These are phyloP conservation scores for Dichotomopilus funicola DNA, from an alignment of 2,329 filamentous ascomycete species.

Conservation along the genomic window DNA sequence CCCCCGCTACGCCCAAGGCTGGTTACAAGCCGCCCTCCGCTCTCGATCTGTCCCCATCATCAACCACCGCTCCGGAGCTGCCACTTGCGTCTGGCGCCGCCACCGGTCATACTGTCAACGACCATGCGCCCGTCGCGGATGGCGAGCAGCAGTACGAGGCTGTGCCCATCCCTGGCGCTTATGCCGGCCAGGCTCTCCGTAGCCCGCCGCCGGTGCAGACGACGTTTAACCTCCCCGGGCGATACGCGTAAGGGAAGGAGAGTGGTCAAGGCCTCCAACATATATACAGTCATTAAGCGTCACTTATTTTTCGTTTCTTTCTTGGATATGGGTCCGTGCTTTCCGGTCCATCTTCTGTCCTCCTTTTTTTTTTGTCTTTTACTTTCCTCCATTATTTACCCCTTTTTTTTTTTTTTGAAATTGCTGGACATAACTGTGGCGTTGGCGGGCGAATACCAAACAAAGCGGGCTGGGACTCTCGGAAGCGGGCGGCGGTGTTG, in stretches of 20 bases:
- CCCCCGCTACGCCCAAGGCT: conserved; percentile 54
- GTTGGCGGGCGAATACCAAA: conserved; percentile 11
- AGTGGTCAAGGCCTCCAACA: not conserved
- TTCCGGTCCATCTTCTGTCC: not conserved
- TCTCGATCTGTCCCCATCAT: conserved; percentile 21
- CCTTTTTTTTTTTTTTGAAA: not conserved
- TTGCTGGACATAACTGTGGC: conserved; percentile 3
- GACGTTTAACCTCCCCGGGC: conserved; percentile 34
- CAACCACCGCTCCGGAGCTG: conserved; percentile 20
- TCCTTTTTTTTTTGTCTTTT: not conserved
- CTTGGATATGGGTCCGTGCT: not conserved
- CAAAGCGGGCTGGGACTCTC: conserved; percentile 9
- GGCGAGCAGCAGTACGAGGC: conserved; percentile 79
- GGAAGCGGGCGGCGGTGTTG: not conserved
- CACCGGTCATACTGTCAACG: conserved; percentile 42
- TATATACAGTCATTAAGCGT: not conserved
- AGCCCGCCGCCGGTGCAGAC: conserved; percentile 43
- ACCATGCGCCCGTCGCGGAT: conserved; percentile 63
- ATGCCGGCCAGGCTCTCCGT: conserved; percentile 52
- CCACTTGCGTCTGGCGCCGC: conserved; percentile 24
- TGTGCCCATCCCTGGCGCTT: conserved; percentile 85
- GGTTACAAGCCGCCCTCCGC: conserved; percentile 47
- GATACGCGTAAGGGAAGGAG: conserved; percentile 4
- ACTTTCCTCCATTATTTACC: not conserved
- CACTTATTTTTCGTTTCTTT: conserved; percentile 6